Conservation (phyloP, 2,329 filamentous ascomycete species). For the Cylindrodendrum hubeiense region DNA sequence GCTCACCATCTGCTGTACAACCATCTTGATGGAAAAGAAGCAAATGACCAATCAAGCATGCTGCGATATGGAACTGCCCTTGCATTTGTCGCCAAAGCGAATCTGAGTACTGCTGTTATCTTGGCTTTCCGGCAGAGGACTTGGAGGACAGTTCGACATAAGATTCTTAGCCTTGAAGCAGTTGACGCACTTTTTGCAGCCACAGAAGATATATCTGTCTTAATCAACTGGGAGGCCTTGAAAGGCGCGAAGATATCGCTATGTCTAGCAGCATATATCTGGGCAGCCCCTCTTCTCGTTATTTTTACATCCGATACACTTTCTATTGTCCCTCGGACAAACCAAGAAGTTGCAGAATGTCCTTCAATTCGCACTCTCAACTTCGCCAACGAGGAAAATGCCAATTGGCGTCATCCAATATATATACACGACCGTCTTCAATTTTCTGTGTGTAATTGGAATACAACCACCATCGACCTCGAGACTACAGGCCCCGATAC, state of each 20-base stretch:
- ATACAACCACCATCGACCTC: constrained; percentile 11
- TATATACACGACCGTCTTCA: constrained; percentile 21
- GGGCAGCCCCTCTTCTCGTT: constrained; percentile 34
- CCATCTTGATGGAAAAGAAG: background rate
- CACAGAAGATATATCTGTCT: constrained; percentile 23
- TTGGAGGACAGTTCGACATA: constrained; percentile 40
- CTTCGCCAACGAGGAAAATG: constrained; percentile 34
- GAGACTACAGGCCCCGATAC: background rate
- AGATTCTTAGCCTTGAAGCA: constrained; percentile 35
- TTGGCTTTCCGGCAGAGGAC: constrained; percentile 39
- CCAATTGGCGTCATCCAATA: constrained; percentile 8
- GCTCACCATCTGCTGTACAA: background rate
- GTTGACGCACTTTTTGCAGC: constrained; percentile 37
- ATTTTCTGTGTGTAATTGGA: constrained; percentile 31
- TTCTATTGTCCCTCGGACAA: constrained; percentile 15
- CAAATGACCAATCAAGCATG: background rate
- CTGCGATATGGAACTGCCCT: constrained; percentile 2
- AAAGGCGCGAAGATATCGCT: constrained; percentile 37
- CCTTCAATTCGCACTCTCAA: constrained; percentile 36
- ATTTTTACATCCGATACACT: constrained; percentile 38
- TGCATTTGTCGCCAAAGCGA: constrained; percentile 41
- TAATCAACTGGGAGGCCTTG: constrained; percentile 38
- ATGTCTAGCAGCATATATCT: constrained; percentile 38
- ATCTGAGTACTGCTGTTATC: constrained; percentile 35
- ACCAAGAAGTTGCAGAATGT: constrained; percentile 16